Conservation (phyloP, 139 green algal genomes). For the Picochlorum sp. region DNA sequence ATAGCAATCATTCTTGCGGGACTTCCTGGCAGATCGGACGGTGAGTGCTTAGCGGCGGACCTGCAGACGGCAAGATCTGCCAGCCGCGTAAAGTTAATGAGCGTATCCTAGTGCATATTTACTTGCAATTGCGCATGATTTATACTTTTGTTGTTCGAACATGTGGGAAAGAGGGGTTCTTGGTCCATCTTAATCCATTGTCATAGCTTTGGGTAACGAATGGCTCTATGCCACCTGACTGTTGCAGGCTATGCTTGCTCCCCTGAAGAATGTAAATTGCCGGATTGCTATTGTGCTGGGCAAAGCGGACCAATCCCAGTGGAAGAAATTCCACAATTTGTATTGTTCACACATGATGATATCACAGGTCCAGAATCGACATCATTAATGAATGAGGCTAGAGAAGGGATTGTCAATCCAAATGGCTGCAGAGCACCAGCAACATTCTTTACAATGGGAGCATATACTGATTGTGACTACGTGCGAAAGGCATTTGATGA, state of each 20-base stretch:
- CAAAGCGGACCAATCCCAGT: neutral
- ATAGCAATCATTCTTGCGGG: no score
- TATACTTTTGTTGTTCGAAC: no score
- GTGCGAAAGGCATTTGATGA: neutral
- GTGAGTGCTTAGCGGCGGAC: no score
- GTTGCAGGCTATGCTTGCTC: slow-evolving; percentile 1
- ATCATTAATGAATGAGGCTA: slow-evolving; percentile 2
- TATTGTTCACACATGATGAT: slow-evolving; percentile 8
- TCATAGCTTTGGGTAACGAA: no score
- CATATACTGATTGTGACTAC: neutral
- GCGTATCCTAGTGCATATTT: no score
- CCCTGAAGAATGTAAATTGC: neutral
- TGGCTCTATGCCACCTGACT: neutral
- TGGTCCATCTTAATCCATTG: no score
- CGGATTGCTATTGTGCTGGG: neutral
- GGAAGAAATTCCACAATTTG: slow-evolving; percentile 5
- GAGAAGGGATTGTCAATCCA: neutral
- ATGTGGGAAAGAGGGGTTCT: no score
- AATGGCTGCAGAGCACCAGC: slow-evolving; percentile 3
- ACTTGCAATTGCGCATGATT: no score
- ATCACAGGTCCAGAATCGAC: neutral
- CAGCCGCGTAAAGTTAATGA: no score
- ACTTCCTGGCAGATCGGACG: no score
- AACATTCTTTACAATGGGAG: slow-evolving; percentile 7
- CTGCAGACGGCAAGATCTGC: no score